Base-by-base conservation (phyloP, 306 rosid species). In the Inga oerstediana region DNA sequence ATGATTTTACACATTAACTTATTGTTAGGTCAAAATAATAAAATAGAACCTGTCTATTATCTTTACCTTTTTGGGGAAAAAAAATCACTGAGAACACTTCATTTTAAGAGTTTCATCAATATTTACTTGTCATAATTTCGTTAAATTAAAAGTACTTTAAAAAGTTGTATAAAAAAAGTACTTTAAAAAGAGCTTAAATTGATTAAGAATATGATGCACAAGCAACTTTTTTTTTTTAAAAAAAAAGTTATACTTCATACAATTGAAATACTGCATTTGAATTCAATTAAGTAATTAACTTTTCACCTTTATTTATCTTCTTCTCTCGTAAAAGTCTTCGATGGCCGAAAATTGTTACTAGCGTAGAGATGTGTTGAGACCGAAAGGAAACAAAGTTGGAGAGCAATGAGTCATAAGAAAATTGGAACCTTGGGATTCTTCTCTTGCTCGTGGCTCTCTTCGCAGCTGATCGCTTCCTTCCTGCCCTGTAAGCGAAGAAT, bases 401-500 rank as follows among this genome's bases (percentile, higher is more conserved):
- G 14, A 5, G 20, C 13, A 10, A 24, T 39, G 14, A 68, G 71
- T 34, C 37, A 45, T 48, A 48, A 10, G 8, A n/a, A 70, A 39
- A 64, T 30, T 27, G 46, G 34, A 45, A 5, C 32, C 6, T 44
- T 72, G 10, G 41, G 59, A 72, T 72, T 80, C 78, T 59, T 58
- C 11, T 73, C 34, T 12, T 80, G 59, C 11, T 8, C 19, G 54
- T 27, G 22, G 34, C 30, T 70, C 32, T 3, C 56, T 11, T 1
- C n/a, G 20, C 75, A 12, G 14, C 41, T 7, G 80, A 87, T 72
- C 72, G 44, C 77, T 84, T 75, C 64, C 77, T 81, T 75, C 70
- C 75, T 46, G 59, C 83, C 73, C 74, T 59, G 35, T 61, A 88
- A 85, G 88, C 64, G 70, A 88, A 85, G 90, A 85, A 88, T 83